Evolutionary conservation across 148 eudicot species (phyloP).

Genomic region (Chenopodium suecicum): DNA sequence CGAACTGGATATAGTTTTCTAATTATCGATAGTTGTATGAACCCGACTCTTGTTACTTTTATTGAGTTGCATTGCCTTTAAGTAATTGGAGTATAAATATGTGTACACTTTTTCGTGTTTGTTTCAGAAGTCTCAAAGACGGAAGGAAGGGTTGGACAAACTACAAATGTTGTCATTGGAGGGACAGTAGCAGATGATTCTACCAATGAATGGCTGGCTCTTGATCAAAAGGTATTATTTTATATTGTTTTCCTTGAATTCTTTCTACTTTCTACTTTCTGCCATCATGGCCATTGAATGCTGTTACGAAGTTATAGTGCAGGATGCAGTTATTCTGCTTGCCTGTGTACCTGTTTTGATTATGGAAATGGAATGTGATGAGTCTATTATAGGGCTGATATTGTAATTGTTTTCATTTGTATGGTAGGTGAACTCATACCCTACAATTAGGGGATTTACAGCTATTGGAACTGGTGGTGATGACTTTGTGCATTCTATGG

Average conservation of each 20-base stretch:
- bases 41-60: too few species aligned
- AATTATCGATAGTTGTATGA: neutral
- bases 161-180: slow-evolving; percentile 87
- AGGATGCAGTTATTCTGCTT: neutral
- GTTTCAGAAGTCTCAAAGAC: slow-evolving; percentile 86
- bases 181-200: slow-evolving; percentile 91
- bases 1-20: neutral
- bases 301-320: neutral
- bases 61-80: neutral
- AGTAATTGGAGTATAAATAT: neutral
- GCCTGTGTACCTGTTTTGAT: neutral
- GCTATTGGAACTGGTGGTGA: slow-evolving; percentile 97
- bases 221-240: slow-evolving; percentile 72
- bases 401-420: neutral
- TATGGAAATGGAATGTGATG: neutral
- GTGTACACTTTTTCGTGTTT: slow-evolving; percentile 17
- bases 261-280: neutral
- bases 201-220: slow-evolving; percentile 73
- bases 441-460: slow-evolving; percentile 85
- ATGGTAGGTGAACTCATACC: slow-evolving; percentile 77
- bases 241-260: neutral
- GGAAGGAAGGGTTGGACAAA: slow-evolving; percentile 92
- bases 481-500: slow-evolving; percentile 94
- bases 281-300: neutral
- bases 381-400: neutral